Conservation (phyloP, 208 protist species). For the Blechomonas ayalai region DNA sequence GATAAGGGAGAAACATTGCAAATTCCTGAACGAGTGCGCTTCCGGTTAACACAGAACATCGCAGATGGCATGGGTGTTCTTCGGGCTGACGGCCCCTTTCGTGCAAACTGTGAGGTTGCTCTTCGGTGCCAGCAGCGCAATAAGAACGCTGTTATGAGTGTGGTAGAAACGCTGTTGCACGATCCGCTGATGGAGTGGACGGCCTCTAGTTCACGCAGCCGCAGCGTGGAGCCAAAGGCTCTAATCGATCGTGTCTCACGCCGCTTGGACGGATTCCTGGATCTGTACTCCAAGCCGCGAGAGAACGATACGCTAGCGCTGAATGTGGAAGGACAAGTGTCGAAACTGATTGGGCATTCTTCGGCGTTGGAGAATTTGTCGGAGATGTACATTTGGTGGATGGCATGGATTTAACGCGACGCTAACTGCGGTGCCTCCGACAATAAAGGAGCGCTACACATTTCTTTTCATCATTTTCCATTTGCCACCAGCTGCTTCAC, state of each 20-base stretch:
- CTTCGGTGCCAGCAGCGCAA: constrained; percentile 89
- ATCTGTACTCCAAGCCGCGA: constrained; percentile 51
- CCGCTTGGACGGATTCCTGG: constrained; percentile 73
- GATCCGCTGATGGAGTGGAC: constrained; percentile 95
- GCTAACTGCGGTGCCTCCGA: too few species aligned
- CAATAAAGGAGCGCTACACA: too few species aligned
- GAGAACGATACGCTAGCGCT: constrained; percentile 66
- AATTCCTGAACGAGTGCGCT: constrained; percentile 94
- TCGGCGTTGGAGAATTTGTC: constrained; percentile 87
- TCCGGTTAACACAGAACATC: constrained; percentile 96
- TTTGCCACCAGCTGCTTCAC: too few species aligned
- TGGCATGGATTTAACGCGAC: constrained; percentile 83
- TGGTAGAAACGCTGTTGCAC: constrained; percentile 94
- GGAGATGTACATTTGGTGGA: constrained; percentile 96
- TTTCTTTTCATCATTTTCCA: too few species aligned
- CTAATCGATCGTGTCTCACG: constrained; percentile 69
- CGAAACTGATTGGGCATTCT: constrained; percentile 90
- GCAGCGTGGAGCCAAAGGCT: constrained; percentile 26
- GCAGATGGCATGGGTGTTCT: constrained; percentile 93
- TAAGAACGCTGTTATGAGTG: constrained; percentile 91
- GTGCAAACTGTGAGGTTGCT: constrained; percentile 71
- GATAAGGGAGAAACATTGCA: constrained; percentile 93
- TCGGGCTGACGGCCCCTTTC: constrained; percentile 90
- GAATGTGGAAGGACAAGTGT: constrained; percentile 90
- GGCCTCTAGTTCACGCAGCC: constrained; percentile 7